Evolutionary conservation across 1,139 yeast species (phyloP).

Genomic region (Zygosaccharomyces pseudobailii): DNA sequence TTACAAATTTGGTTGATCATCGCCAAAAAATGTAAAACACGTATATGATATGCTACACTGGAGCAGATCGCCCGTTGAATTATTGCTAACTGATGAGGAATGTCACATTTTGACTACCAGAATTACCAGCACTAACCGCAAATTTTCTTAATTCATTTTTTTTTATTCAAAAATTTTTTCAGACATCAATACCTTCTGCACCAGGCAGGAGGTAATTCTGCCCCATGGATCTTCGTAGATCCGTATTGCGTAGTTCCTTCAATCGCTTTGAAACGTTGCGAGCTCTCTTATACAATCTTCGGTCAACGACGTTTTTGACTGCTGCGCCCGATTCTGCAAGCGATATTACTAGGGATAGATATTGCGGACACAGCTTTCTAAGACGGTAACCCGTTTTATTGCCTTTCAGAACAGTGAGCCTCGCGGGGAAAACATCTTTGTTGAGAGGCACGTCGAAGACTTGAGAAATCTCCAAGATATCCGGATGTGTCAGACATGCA

Average conservation of each 20-base stretch:
- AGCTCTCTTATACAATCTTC: background rate
- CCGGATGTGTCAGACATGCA: slow-evolving; percentile 10
- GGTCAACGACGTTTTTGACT: slow-evolving; percentile 2
- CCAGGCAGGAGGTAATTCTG: slow-evolving; percentile 19
- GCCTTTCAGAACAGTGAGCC: slow-evolving; percentile 19
- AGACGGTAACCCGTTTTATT: slow-evolving; percentile 19
- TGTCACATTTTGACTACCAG: background rate
- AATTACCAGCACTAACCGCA: background rate
- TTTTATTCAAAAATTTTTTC: no score
- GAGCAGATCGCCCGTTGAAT: background rate
- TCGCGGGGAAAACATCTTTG: slow-evolving; percentile 1
- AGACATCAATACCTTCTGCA: background rate
- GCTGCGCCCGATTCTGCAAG: slow-evolving; percentile 2
- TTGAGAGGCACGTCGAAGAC: slow-evolving; percentile 12
- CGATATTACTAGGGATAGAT: slow-evolving; percentile 17
- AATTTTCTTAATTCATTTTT: no score
- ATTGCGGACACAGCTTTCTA: slow-evolving; percentile 12
- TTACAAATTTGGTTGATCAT: no score
- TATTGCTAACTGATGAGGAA: background rate
- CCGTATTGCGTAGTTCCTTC: slow-evolving; percentile 20
- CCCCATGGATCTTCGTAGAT: slow-evolving; percentile 30
- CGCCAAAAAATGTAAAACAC: background rate
- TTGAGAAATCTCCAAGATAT: slow-evolving; percentile 23
- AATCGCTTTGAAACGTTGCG: background rate
- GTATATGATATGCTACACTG: background rate